Percentiles rank a stretch among this genome's conserved stretches.
Conservation (phyloP, 2,329 filamentous ascomycete species). For the Lasiodiplodia gonubiensis region DNA sequence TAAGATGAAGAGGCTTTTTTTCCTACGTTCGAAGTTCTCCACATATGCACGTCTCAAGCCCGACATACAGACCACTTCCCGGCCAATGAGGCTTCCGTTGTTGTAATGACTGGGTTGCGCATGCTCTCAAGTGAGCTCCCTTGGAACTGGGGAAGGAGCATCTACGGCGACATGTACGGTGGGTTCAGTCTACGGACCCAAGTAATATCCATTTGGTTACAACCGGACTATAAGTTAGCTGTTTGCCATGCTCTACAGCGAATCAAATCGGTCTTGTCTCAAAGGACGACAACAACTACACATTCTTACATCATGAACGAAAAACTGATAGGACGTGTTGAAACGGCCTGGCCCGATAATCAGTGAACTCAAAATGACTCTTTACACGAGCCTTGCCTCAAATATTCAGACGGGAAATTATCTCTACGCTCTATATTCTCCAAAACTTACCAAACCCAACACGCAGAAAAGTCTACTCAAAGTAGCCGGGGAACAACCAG, state of each 20-base stretch:
- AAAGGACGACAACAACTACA: neutral
- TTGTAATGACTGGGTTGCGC: neutral
- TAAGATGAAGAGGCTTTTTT: conserved; percentile 10
- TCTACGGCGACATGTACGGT: neutral
- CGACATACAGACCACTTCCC: neutral
- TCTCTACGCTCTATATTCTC: neutral
- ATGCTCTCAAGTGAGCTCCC: neutral
- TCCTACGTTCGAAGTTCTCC: conserved; percentile 1
- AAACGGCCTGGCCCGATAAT: neutral
- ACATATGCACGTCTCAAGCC: neutral
- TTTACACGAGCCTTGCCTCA: neutral
- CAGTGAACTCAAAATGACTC: neutral
- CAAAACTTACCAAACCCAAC: neutral
- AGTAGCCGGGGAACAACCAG: conserved; percentile 88
- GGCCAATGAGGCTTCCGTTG: neutral
- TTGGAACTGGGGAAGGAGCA: neutral
- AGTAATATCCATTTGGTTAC: too few species aligned
- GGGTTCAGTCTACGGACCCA: neutral
- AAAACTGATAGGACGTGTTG: neutral
- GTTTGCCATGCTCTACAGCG: neutral
- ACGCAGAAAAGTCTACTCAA: conserved; percentile 34
- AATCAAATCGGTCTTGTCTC: neutral
- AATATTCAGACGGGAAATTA: neutral
- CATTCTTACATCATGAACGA: neutral
- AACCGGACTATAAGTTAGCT: neutral